phyloP scores from a whole-genome alignment of 148 eudicot genomes.

The Vaccinium corymbosum region DNA sequence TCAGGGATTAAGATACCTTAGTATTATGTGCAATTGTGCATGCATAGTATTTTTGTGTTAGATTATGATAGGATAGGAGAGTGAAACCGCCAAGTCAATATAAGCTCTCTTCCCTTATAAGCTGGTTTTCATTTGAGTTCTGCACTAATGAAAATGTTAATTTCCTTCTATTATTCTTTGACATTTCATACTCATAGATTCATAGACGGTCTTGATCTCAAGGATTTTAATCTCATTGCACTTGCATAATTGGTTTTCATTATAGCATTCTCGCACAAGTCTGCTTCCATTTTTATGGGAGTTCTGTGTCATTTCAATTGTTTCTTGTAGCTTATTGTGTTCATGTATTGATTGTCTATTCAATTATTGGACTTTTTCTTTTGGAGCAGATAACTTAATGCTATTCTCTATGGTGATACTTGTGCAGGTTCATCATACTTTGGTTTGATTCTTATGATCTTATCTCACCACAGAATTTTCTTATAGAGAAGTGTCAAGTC shows the following conservation, averaged over 20 bases:
- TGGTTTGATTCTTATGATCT: neutral
- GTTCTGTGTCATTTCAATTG: neutral
- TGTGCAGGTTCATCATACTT: conserved; percentile 7
- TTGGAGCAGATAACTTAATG: too few species aligned
- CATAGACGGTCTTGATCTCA: neutral
- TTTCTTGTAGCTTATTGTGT: neutral
- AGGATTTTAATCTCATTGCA: neutral
- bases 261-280: neutral
- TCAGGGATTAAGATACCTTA: neutral
- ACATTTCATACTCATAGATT: neutral
- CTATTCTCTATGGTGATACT: neutral
- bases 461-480: neutral
- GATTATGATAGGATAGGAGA: neutral
- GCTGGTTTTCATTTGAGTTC: neutral
- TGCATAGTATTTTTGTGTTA: neutral
- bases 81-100: neutral
- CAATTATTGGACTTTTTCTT: neutral
- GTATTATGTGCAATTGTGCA: neutral
- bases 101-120: neutral
- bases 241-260: neutral
- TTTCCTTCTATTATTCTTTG: neutral
- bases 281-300: neutral
- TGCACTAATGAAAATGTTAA: neutral
- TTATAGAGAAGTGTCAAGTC: conserved; percentile 8
- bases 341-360: neutral